These are phyloP conservation scores for Pinus tabuliformis DNA, from an alignment of 75 land plant species.

Conservation along the genomic window DNA sequence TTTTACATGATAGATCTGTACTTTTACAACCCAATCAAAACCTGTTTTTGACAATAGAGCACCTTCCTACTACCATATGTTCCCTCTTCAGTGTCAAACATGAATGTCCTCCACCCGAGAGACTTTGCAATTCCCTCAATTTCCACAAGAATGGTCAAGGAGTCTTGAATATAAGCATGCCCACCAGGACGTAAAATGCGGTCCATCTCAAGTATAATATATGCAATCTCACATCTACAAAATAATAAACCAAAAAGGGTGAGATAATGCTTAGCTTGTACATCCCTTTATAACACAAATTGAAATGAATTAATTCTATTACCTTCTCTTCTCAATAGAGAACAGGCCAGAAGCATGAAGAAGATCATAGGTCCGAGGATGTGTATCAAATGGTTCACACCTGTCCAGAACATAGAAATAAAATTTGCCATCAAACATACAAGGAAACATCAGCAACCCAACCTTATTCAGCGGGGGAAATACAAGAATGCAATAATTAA, in stretches of 20 bases:
- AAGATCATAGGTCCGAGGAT: conserved; percentile 90
- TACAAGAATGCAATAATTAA: too few relatives aligned
- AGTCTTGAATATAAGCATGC: conserved; percentile 65
- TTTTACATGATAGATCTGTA: too few relatives aligned
- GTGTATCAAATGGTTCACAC: conserved; percentile 95
- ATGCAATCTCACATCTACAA: conserved; percentile 59
- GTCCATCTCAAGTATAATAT: conserved; percentile 88
- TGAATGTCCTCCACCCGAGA: conserved; percentile 46
- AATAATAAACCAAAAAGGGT: neutral
- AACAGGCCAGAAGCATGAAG: conserved; percentile 77
- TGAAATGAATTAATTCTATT: neutral
- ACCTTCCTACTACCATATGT: conserved; percentile 66
- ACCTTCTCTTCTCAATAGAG: conserved; percentile 66
- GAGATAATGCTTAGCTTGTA: neutral
- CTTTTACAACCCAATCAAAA: neutral
- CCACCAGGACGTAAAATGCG: conserved; percentile 86
- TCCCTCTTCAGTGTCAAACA: conserved; percentile 62
- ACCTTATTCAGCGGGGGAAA: too few relatives aligned
- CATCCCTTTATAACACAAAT: neutral
- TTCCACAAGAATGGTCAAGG: conserved; percentile 36
- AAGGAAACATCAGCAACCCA: neutral
- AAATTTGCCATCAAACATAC: neutral
- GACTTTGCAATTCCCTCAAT: conserved; percentile 49
- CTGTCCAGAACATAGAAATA: conserved; percentile 25
- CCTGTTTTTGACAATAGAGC: conserved; percentile 58